Base-by-base conservation (phyloP, 805 yeast genomes). In the Middelhovenomyces tepae region DNA sequence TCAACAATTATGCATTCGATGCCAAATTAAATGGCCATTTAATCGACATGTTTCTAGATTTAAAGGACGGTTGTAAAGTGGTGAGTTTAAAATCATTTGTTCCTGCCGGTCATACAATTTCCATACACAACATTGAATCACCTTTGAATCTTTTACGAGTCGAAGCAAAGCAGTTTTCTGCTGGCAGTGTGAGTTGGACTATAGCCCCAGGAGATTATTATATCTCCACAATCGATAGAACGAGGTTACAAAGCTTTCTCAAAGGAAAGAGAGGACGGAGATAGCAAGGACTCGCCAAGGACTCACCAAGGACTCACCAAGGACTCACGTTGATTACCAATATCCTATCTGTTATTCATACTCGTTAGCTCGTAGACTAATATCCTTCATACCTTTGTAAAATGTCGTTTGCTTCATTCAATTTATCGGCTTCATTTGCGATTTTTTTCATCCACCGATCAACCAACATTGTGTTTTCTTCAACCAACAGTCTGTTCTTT, bases 131-230 rank as follows among this genome's bases (percentile, higher is more conserved):
- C 38, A 53, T 65, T 9, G 72, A 64, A 11, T 66, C 74, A 22
- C 69, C 83, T 9, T 59, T 84, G 41, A 84, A 78, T 48, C 65
- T 76, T 46, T 62, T 85, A 36, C 61, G 61, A 26, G 85, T 83
- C 4, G 73, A 73, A 35, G 73, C 71, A 44, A 73, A 63, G 41
- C 69, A 70, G 48, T 78, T 85, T 43, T 76, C 71, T 11, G 69
- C 71, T 34, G 73, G 76, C 35, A 73, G 86, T 27, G 95, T 87
- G 6, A 80, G 93, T 29, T 86, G 96, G 96, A 85, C 95, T 0
- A 65, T 62, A 40, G 75, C 78, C 4, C 84, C 81, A 30, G 85
- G 85, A 35, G 75, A 73, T 7, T 86, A 82, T 55, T 87, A 71
- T 53, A 72, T 87, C 5, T 73, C 91, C 10, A 77, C 85, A 7